A percentile compares a stretch with the other conserved stretches of the same genome.
Conservation (phyloP, 805 yeast species). For the Alloascoidea africana region DNA sequence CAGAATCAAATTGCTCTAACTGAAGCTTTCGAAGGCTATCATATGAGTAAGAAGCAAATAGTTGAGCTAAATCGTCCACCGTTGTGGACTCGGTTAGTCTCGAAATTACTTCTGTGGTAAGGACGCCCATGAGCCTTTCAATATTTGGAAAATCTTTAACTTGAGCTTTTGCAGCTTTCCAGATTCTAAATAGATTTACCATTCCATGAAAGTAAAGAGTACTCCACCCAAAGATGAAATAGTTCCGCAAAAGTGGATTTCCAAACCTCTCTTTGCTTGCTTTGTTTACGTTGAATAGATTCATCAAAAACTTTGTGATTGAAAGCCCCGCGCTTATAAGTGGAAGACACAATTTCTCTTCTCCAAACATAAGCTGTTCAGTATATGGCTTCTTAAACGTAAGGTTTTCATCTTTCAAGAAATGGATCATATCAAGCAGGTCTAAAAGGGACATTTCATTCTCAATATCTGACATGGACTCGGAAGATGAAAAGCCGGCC, state of each 20-base stretch:
- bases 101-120: slow-evolving; percentile 14
- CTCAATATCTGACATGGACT: neutral
- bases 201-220: slow-evolving; percentile 39
- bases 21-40: slow-evolving; percentile 40
- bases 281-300: neutral
- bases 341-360: slow-evolving; percentile 26
- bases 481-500: slow-evolving; percentile 1
- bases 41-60: slow-evolving; percentile 27
- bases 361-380: slow-evolving; percentile 31
- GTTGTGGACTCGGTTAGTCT: slow-evolving; percentile 9
- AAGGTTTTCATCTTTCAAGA: slow-evolving; percentile 27
- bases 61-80: slow-evolving; percentile 29
- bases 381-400: slow-evolving; percentile 28
- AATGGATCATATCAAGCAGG: slow-evolving; percentile 28
- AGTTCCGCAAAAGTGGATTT: slow-evolving; percentile 9
- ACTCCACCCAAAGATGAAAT: slow-evolving; percentile 26
- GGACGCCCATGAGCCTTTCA: slow-evolving; percentile 25
- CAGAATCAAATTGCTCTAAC: slow-evolving; percentile 18
- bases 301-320: slow-evolving; percentile 1
- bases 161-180: slow-evolving; percentile 50
- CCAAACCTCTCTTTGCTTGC: neutral
- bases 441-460: slow-evolving; percentile 12
- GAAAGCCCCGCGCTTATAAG: slow-evolving; percentile 6
- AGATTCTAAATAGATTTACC: slow-evolving; percentile 40
- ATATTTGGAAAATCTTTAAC: slow-evolving; percentile 36